A percentile compares a stretch with the other conserved stretches of the same genome.
Conservation (phyloP, 73 alveolate species). For the Effrenium voratum region DNA sequence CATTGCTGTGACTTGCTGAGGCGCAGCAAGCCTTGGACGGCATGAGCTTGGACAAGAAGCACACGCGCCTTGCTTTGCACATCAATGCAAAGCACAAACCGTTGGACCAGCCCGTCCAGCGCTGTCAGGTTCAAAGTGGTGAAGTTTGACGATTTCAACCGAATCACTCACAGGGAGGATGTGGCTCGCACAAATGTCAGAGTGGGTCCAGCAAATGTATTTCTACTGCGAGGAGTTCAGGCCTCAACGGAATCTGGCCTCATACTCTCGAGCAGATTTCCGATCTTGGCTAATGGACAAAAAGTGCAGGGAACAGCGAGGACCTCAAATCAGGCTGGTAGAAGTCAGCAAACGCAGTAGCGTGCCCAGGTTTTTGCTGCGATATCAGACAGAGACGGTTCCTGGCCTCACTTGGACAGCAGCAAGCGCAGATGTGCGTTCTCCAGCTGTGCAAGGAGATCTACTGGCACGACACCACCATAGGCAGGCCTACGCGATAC, state of each 20-base stretch:
- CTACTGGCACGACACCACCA: conserved; percentile 87
- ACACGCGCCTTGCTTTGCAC: not conserved
- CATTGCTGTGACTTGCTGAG: not conserved
- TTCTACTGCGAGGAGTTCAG: conserved; percentile 29
- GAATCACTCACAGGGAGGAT: conserved; percentile 3
- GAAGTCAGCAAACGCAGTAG: not conserved
- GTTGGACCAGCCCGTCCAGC: not conserved
- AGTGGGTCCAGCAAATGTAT: not conserved
- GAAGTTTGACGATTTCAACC: conserved; percentile 65
- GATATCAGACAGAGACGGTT: conserved; percentile 59
- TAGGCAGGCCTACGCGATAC: too few relatives aligned
- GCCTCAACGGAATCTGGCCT: conserved; percentile 47
- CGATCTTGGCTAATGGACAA: conserved; percentile 80
- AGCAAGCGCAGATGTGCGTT: not conserved
- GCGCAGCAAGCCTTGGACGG: conserved; percentile 68
- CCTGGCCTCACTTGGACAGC: not conserved
- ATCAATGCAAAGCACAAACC: not conserved
- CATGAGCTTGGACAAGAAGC: conserved; percentile 80
- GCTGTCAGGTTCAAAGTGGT: conserved; percentile 51
- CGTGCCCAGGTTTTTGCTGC: conserved; percentile 49
- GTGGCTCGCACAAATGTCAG: not conserved
- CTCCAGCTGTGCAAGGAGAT: not conserved
- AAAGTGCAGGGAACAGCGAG: conserved; percentile 77
- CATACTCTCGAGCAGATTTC: conserved; percentile 55
- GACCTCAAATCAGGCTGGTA: not conserved